Conservation (phyloP, 257 asterid genomes). For the Solanum tacnaense region DNA sequence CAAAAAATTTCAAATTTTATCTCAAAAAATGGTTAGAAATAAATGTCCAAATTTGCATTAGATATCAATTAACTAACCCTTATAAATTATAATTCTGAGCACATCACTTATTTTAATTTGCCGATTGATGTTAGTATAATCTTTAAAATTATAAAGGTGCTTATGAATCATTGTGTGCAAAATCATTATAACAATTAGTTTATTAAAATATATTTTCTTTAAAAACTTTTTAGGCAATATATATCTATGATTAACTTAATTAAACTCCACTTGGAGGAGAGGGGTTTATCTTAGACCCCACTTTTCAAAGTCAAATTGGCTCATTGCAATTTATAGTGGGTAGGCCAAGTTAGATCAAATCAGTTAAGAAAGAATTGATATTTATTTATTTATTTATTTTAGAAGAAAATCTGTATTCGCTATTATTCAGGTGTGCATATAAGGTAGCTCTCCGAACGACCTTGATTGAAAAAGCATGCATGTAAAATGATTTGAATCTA, state of each 20-base stretch:
- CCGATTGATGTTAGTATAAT: neutral
- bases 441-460: no score
- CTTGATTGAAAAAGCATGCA: neutral
- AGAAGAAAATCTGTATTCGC: accelerated
- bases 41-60: neutral
- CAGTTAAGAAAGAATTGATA: neutral
- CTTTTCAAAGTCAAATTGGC: neutral
- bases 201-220: neutral
- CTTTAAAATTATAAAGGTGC: neutral
- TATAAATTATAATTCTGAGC: neutral
- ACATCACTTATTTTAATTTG: neutral
- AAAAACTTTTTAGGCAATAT: neutral
- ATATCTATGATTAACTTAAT: neutral
- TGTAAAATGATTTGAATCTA: neutral
- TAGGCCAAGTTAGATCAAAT: neutral
- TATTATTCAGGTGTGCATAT: neutral
- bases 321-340: neutral
- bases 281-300: neutral
- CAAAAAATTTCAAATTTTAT: neutral
- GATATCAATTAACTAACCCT: neutral
- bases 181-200: neutral
- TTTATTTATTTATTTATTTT: neutral
- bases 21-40: neutral
- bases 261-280: neutral
- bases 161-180: neutral